Conservation (phyloP, 148 eudicot genomes). For the Rhododendron simsii region DNA sequence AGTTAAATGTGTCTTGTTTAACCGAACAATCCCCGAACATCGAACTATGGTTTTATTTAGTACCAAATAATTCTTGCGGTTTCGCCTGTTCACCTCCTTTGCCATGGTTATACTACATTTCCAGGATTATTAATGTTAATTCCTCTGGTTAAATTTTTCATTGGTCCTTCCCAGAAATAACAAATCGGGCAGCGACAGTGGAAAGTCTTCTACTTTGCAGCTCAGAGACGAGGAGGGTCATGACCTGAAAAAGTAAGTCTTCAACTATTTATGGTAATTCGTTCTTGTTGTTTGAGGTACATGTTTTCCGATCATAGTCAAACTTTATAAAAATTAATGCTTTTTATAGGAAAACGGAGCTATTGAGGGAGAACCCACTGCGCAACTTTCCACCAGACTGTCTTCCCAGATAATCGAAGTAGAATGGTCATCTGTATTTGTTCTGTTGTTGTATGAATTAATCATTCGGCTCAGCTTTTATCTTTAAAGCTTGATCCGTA, state of each 20-base stretch:
- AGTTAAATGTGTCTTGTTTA: neutral
- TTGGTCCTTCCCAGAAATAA: constrained; percentile 32
- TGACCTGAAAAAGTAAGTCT: constrained; percentile 57
- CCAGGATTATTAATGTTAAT: neutral
- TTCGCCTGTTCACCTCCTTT: neutral
- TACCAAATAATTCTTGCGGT: neutral
- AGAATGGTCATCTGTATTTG: neutral
- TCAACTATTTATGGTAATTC: neutral
- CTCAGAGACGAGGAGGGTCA: constrained; percentile 53
- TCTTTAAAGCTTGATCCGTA: constrained; percentile 9
- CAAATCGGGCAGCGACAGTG: constrained; percentile 22
- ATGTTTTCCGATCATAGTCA: neutral
- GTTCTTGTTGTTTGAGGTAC: neutral
- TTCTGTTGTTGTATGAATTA: constrained; percentile 1
- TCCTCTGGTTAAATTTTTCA: neutral
- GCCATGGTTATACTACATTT: neutral
- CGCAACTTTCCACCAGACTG: constrained; percentile 69
- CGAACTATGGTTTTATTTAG: neutral
- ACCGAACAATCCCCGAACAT: neutral
- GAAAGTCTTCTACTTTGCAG: constrained; percentile 41
- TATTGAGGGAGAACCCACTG: constrained; percentile 75
- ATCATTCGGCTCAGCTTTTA: neutral
- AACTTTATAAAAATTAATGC: neutral
- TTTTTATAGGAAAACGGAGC: constrained; percentile 71
- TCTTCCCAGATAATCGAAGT: constrained; percentile 53